Conservation (phyloP, 805 yeast species). For the Crinitomyces ghanaensis region DNA sequence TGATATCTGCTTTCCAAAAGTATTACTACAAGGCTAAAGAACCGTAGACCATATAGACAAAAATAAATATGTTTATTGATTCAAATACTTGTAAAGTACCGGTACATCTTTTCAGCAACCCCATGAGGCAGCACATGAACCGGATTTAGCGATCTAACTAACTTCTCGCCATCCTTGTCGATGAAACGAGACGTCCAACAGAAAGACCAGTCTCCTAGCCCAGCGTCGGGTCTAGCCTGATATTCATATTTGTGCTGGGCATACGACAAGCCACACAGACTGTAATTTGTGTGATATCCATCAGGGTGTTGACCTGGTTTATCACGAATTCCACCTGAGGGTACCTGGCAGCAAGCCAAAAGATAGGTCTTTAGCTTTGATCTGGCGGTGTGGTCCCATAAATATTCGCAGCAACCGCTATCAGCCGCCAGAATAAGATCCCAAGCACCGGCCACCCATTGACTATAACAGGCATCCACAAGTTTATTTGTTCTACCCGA, state of each 20-base stretch:
- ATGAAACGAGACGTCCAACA: constrained; percentile 21
- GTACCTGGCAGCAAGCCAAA: constrained; percentile 61
- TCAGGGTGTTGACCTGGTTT: constrained; percentile 78
- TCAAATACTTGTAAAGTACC: constrained; percentile 5
- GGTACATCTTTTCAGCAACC: constrained; percentile 26
- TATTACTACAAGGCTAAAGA: no score
- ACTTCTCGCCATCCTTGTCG: constrained; percentile 1
- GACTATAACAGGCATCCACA: constrained; percentile 93
- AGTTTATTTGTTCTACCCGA: constrained; percentile 85
- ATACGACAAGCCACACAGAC: constrained; percentile 60
- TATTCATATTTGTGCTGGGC: constrained; percentile 36
- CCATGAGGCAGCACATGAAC: constrained; percentile 48
- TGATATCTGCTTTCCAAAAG: no score
- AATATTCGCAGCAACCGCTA: constrained; percentile 21
- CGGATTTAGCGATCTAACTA: constrained; percentile 36
- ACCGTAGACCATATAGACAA: no score
- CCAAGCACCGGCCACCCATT: constrained; percentile 82
- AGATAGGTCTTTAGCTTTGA: constrained; percentile 52
- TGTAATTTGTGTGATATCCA: constrained; percentile 84
- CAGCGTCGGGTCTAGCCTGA: constrained; percentile 3
- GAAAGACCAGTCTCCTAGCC: constrained; percentile 20
- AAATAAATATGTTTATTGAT: no score
- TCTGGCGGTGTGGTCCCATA: constrained; percentile 28
- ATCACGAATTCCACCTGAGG: constrained; percentile 70
- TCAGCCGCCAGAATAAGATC: constrained; percentile 50